phyloP scores from a whole-genome alignment of 2,329 filamentous ascomycete genomes.

The Alternaria metachromatica region DNA sequence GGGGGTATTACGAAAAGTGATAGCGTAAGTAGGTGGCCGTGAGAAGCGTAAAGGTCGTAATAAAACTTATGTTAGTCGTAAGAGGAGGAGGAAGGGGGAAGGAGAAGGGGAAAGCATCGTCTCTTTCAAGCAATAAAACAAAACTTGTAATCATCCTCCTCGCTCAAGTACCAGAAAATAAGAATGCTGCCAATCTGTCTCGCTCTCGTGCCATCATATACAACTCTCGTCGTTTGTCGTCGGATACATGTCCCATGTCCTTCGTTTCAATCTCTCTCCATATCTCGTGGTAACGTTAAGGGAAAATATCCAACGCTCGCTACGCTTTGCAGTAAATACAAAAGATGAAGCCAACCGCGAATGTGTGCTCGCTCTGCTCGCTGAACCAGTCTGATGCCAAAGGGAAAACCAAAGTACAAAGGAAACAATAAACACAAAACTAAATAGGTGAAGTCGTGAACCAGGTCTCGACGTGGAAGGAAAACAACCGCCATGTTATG shows the following conservation, averaged over 20 bases:
- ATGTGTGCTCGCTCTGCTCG: constrained; percentile 34
- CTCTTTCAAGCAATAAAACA: constrained; percentile 22
- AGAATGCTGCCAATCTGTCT: constrained; percentile 7
- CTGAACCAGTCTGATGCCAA: constrained; percentile 19
- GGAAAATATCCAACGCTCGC: constrained; percentile 39
- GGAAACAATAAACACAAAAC: constrained; percentile 19
- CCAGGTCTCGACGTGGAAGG: constrained; percentile 21
- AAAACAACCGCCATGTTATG: constrained; percentile 40
- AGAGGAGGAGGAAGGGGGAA: not conserved
- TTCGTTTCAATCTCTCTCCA: constrained; percentile 13
- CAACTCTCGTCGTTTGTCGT: constrained; percentile 18
- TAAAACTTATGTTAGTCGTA: constrained; percentile 1
- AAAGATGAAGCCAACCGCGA: constrained; percentile 32
- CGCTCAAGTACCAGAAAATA: not conserved
- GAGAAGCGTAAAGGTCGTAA: constrained; percentile 3
- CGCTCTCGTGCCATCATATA: constrained; percentile 22
- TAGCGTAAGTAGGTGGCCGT: constrained; percentile 1
- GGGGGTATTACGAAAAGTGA: constrained; percentile 18
- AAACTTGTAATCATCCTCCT: constrained; percentile 7
- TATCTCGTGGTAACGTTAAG: constrained; percentile 34
- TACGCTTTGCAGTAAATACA: constrained; percentile 38
- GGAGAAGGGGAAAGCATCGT: constrained; percentile 12
- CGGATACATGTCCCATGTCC: constrained; percentile 27
- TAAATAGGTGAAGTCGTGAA: constrained; percentile 21
- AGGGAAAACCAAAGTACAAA: constrained; percentile 12